Evolutionary conservation across 208 protist species (phyloP).

Genomic region (Endotrypanum monterogeii): DNA sequence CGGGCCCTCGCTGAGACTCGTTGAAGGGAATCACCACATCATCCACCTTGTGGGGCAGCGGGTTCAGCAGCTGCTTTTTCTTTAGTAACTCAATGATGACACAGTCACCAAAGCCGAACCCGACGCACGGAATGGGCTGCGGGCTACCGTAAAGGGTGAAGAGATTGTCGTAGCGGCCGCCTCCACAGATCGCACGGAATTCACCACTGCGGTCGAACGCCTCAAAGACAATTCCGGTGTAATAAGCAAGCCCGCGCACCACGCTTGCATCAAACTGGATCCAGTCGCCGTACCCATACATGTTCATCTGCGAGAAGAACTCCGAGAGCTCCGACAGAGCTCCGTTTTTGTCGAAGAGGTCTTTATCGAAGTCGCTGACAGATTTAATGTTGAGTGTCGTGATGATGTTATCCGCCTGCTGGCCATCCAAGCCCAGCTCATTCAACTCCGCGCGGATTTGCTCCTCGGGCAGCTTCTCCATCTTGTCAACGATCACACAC

Average conservation of each 20-base stretch:
- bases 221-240: conserved; percentile 97
- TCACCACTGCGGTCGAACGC: conserved; percentile 92
- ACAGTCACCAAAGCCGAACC: conserved; percentile 97
- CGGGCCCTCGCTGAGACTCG: conserved; percentile 87
- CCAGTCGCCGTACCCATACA: conserved; percentile 95
- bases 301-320: conserved; percentile 86
- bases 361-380: conserved; percentile 82
- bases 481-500: conserved; percentile 96
- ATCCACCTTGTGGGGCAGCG: conserved; percentile 66
- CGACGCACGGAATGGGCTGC: conserved; percentile 88
- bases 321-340: conserved; percentile 79
- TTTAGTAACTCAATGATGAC: conserved; percentile 95
- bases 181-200: conserved; percentile 95
- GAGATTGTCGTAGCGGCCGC: conserved; percentile 95
- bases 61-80: conserved; percentile 86
- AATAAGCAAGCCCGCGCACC: conserved; percentile 95
- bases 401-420: conserved; percentile 78
- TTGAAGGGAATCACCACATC: conserved; percentile 94
- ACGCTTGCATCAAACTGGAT: conserved; percentile 94
- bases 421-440: conserved; percentile 55
- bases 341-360: conserved; percentile 64
- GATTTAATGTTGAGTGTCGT: conserved; percentile 78
- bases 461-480: conserved; percentile 92
- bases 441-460: conserved; percentile 80
- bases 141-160: conserved; percentile 93